These are phyloP conservation scores for Podaxis sp. DNA, from an alignment of 768 basidiomycete species.

Conservation along the genomic window DNA sequence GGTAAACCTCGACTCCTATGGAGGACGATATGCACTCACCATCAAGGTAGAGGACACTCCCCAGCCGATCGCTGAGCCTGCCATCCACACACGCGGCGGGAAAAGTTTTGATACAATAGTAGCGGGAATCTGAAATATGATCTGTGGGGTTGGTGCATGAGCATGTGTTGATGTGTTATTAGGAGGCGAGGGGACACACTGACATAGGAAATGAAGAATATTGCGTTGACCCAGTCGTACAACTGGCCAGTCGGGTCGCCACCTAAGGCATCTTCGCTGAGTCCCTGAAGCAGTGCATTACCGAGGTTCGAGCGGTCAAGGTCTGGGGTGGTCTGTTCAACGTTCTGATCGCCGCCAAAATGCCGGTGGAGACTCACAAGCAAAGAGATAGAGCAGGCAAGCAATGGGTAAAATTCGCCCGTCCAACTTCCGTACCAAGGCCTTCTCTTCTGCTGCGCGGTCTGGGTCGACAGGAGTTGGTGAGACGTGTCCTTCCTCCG, in stretches of 20 bases:
- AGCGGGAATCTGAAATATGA: conserved; percentile 69
- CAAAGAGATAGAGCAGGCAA: conserved; percentile 74
- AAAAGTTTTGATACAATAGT: conserved; percentile 65
- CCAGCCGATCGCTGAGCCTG: conserved; percentile 68
- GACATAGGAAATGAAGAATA: conserved; percentile 81
- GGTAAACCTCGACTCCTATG: not conserved
- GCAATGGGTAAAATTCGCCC: conserved; percentile 66
- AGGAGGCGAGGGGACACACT: conserved; percentile 21
- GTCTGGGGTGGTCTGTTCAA: conserved; percentile 30
- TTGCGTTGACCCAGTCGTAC: conserved; percentile 79
- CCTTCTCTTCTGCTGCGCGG: conserved; percentile 34
- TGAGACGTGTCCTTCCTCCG: conserved; percentile 10
- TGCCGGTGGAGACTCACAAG: conserved; percentile 48
- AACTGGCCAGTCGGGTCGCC: conserved; percentile 67
- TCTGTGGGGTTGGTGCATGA: conserved; percentile 36
- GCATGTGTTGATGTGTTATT: no score
- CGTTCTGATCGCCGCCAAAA: not conserved
- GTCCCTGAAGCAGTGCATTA: conserved; percentile 74
- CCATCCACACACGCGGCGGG: conserved; percentile 69
- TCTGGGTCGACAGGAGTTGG: not conserved
- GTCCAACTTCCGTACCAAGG: conserved; percentile 66
- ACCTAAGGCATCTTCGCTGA: conserved; percentile 61
- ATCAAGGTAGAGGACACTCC: conserved; percentile 73
- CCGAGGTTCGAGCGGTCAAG: conserved; percentile 80
- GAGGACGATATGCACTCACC: conserved; percentile 35